Percentiles rank a stretch among this genome's conserved stretches.
Conservation (phyloP, 108 stramenopile species). For the Discostella stelligeroides region DNA sequence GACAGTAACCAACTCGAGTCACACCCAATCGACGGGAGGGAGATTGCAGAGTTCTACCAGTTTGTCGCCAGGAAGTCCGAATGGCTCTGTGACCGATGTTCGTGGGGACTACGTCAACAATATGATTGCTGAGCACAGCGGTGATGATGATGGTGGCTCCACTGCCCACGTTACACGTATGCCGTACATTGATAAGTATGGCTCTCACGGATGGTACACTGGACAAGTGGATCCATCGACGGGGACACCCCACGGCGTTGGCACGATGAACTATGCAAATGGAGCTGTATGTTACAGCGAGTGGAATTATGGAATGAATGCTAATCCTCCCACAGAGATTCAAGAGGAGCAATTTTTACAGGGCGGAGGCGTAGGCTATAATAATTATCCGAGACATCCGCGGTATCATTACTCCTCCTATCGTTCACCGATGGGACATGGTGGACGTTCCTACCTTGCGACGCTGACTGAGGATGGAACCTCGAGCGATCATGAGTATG, state of each 20-base stretch:
- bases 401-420: slow-evolving; percentile 9
- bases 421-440: neutral
- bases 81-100: neutral
- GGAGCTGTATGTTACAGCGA: slow-evolving; percentile 31
- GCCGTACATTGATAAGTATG: slow-evolving; percentile 42
- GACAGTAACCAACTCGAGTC: slow-evolving; percentile 40
- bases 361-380: neutral
- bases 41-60: slow-evolving; percentile 22
- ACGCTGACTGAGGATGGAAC: slow-evolving; percentile 28
- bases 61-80: neutral
- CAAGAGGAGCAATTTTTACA: slow-evolving; percentile 12
- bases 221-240: slow-evolving; percentile 31
- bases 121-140: neutral
- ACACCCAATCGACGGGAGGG: slow-evolving; percentile 24
- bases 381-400: neutral
- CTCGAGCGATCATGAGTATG: slow-evolving; percentile 6
- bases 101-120: neutral
- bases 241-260: slow-evolving; percentile 37
- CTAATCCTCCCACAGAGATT: neutral
- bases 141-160: slow-evolving; percentile 7
- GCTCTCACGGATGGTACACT: slow-evolving; percentile 48
- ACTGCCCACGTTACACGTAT: slow-evolving; percentile 41
- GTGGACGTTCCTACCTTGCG: slow-evolving; percentile 3
- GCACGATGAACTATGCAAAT: slow-evolving; percentile 46
- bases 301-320: slow-evolving; percentile 35